A percentile compares a stretch with the other conserved stretches of the same genome.
Conservation (phyloP, 768 basidiomycete species). For the Hygrophorus pudorinus region DNA sequence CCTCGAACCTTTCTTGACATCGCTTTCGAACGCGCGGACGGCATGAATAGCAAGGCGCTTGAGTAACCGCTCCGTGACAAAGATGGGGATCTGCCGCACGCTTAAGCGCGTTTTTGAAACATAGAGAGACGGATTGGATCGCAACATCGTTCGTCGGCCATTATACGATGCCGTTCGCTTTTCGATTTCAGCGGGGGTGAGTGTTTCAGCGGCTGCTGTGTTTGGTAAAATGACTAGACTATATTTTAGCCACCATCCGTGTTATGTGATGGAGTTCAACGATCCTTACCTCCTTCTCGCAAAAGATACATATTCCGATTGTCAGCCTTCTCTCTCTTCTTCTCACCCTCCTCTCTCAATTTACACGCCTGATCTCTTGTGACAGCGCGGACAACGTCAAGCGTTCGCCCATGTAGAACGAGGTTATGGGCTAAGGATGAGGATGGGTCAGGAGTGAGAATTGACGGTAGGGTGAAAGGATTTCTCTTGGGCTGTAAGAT, state of each 20-base stretch:
- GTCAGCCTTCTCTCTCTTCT: slow-evolving; percentile 79
- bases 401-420: slow-evolving; percentile 85
- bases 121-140: slow-evolving; percentile 88
- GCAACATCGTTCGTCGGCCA: slow-evolving; percentile 71
- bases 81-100: slow-evolving; percentile 85
- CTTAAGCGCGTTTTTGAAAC: slow-evolving; percentile 92
- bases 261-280: slow-evolving; percentile 16
- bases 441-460: slow-evolving; percentile 91
- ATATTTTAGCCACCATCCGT: slow-evolving; percentile 4
- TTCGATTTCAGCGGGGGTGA: slow-evolving; percentile 73
- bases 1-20: slow-evolving; percentile 56
- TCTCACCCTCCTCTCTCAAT: slow-evolving; percentile 83
- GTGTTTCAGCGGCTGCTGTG: slow-evolving; percentile 62
- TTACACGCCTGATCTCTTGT: slow-evolving; percentile 82
- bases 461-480: slow-evolving; percentile 79
- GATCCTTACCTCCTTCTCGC: slow-evolving; percentile 91
- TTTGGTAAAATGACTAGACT: slow-evolving; percentile 80
- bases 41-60: slow-evolving; percentile 84
- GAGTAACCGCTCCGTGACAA: slow-evolving; percentile 81
- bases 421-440: slow-evolving; percentile 71
- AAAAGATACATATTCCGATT: slow-evolving; percentile 94
- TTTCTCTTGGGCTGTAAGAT: slow-evolving; percentile 53
- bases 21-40: slow-evolving; percentile 65
- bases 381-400: slow-evolving; percentile 86
- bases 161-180: slow-evolving; percentile 80